These are phyloP conservation scores for Phytophthora colocasiae DNA, from an alignment of 352 stramenopile genomes.

Conservation along the genomic window DNA sequence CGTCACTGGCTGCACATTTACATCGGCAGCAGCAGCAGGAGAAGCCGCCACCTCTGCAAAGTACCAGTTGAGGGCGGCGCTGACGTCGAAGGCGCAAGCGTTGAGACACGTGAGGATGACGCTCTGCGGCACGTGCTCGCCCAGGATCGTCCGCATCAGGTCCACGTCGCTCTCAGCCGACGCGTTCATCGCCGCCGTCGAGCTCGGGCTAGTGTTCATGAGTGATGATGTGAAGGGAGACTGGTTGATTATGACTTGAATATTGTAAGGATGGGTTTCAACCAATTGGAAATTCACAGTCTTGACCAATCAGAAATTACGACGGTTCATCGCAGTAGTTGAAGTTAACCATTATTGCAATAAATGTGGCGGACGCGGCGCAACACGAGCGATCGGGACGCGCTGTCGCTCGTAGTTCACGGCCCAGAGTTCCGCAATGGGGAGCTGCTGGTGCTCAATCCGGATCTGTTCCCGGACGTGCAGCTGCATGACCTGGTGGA, in stretches of 20 bases:
- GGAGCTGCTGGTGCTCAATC: slow-evolving; percentile 79
- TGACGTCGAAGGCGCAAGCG: slow-evolving; percentile 86
- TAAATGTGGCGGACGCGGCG: slow-evolving; percentile 42
- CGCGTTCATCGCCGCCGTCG: slow-evolving; percentile 24
- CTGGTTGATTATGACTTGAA: neutral
- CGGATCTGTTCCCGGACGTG: slow-evolving; percentile 71
- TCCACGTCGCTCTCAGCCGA: slow-evolving; percentile 74
- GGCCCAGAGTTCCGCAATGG: slow-evolving; percentile 71
- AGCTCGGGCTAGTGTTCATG: too few species aligned
- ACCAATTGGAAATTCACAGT: neutral
- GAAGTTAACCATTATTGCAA: slow-evolving; percentile 7
- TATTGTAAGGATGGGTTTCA: slow-evolving; percentile 1
- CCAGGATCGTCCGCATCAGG: slow-evolving; percentile 89
- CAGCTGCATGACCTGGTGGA: slow-evolving; percentile 68
- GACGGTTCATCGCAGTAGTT: slow-evolving; percentile 2
- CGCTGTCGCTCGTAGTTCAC: slow-evolving; percentile 76
- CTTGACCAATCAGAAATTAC: neutral
- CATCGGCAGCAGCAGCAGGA: slow-evolving; percentile 6
- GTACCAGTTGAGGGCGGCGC: slow-evolving; percentile 88
- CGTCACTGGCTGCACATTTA: neutral
- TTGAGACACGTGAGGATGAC: slow-evolving; percentile 88
- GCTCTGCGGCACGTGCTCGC: slow-evolving; percentile 85
- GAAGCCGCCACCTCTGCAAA: slow-evolving; percentile 77
- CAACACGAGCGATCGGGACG: slow-evolving; percentile 45
- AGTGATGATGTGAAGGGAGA: neutral